Percentiles rank a stretch among this genome's conserved stretches.
phyloP scores from a whole-genome alignment of 2,329 filamentous ascomycete genomes.

The Celoporthe dispersa region DNA sequence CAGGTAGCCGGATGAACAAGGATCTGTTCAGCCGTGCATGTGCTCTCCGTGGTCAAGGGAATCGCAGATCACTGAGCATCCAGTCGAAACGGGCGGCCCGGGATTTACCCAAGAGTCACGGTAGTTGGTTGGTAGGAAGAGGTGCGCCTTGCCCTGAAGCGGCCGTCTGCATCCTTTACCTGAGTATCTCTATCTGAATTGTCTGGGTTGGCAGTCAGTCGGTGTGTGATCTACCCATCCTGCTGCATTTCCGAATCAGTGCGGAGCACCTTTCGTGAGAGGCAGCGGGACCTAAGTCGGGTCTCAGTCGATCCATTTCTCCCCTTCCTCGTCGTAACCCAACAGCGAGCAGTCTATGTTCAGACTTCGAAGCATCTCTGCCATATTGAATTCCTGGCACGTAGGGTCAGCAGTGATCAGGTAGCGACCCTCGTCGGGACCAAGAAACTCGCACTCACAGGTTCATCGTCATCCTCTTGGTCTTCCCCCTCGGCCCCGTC shows the following conservation, averaged over 20 bases:
- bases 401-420: neutral
- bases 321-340: slow-evolving; percentile 27
- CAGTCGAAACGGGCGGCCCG: no score
- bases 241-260: neutral
- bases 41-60: no score
- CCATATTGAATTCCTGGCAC: slow-evolving; percentile 26
- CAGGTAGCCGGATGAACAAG: no score
- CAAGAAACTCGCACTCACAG: slow-evolving; percentile 13
- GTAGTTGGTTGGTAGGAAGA: no score
- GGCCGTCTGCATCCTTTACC: neutral
- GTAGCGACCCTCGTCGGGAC: neutral
- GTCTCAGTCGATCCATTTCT: slow-evolving; percentile 22
- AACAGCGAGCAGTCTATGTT: slow-evolving; percentile 25
- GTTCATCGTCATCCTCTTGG: slow-evolving; percentile 9
- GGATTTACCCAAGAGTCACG: no score
- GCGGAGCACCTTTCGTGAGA: neutral
- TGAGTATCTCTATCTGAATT: neutral
- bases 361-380: slow-evolving; percentile 26
- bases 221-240: neutral
- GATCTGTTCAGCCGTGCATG: no score
- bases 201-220: neutral
- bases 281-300: neutral
- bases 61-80: no score
- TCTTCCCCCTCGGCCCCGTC: neutral
- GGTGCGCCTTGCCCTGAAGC: no score